Evolutionary conservation across 352 stramenopile genomes (phyloP).

Genomic region (Phytophthora capsici): DNA sequence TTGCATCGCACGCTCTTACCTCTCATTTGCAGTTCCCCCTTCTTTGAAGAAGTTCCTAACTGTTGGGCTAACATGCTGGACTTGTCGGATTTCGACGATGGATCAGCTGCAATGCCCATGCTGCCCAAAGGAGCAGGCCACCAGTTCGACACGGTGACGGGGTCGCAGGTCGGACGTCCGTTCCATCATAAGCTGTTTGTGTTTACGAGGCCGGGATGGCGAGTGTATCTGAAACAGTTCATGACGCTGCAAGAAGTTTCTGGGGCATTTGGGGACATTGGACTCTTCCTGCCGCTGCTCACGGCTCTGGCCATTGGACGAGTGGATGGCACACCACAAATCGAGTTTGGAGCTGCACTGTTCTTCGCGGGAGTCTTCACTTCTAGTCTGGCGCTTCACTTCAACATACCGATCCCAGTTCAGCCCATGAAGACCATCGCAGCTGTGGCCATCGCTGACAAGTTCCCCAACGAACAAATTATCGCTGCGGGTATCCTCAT

Average conservation of each 20-base stretch:
- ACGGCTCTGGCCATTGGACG: slow-evolving; percentile 88
- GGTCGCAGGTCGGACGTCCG: slow-evolving; percentile 52
- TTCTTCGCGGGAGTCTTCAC: slow-evolving; percentile 93
- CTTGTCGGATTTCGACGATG: slow-evolving; percentile 9
- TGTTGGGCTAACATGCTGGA: slow-evolving; percentile 26
- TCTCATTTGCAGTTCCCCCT: slow-evolving; percentile 14
- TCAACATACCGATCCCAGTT: slow-evolving; percentile 94
- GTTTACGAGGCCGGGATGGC: slow-evolving; percentile 60
- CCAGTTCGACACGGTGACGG: slow-evolving; percentile 51
- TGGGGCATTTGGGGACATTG: slow-evolving; percentile 93
- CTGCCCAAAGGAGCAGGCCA: slow-evolving; percentile 34
- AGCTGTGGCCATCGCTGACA: slow-evolving; percentile 89
- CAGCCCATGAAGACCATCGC: slow-evolving; percentile 96
- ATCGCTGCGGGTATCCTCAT: slow-evolving; percentile 89
- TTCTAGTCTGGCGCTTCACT: slow-evolving; percentile 80
- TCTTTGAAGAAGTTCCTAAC: too few relatives aligned
- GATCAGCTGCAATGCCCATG: slow-evolving; percentile 35
- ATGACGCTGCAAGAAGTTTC: slow-evolving; percentile 84
- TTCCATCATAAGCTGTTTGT: slow-evolving; percentile 63
- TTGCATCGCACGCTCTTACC: slow-evolving; percentile 18
- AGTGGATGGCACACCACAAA: slow-evolving; percentile 68
- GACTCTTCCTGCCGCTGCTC: slow-evolving; percentile 93
- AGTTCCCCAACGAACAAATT: slow-evolving; percentile 78
- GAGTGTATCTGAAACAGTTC: slow-evolving; percentile 67
- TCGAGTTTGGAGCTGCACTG: slow-evolving; percentile 90